Evolutionary conservation across 139 green algal species (phyloP).

Genomic region (Coelastrella sp.): DNA sequence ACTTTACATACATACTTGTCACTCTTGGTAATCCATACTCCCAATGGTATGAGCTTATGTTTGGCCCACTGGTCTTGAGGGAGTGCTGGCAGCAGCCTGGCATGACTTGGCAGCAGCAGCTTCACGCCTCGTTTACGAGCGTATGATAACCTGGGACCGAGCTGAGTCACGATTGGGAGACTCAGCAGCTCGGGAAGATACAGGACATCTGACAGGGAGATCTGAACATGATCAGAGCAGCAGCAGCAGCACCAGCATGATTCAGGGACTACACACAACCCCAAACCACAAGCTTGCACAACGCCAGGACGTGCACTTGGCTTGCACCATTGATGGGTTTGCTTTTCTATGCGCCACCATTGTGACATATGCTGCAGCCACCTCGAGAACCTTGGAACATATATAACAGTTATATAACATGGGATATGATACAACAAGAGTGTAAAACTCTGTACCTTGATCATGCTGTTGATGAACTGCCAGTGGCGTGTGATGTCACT

Average conservation of each 20-base stretch:
- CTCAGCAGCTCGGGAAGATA: constrained; percentile 7
- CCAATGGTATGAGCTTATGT: background rate
- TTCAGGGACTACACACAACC: too few relatives aligned
- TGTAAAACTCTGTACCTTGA: too few relatives aligned
- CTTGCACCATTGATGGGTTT: too few relatives aligned
- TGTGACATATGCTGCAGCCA: too few relatives aligned
- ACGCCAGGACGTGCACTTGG: too few relatives aligned
- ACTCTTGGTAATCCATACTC: background rate
- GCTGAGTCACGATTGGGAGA: background rate
- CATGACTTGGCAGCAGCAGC: constrained; percentile 21
- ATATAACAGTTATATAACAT: too few relatives aligned
- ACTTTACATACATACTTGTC: background rate
- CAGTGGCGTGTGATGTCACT: background rate
- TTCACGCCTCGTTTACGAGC: constrained; percentile 18
- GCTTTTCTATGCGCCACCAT: too few relatives aligned
- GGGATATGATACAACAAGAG: too few relatives aligned
- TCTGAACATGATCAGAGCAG: constrained; percentile 7
- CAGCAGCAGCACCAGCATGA: background rate
- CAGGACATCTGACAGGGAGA: background rate
- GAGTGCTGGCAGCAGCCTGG: background rate
- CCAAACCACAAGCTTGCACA: too few relatives aligned
- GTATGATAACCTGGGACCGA: constrained; percentile 19
- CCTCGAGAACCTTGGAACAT: too few relatives aligned
- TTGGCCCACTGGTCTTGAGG: background rate
- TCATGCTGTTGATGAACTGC: background rate